These are phyloP conservation scores for Knoxia roxburghii DNA, from an alignment of 257 asterid species.

Conservation along the genomic window DNA sequence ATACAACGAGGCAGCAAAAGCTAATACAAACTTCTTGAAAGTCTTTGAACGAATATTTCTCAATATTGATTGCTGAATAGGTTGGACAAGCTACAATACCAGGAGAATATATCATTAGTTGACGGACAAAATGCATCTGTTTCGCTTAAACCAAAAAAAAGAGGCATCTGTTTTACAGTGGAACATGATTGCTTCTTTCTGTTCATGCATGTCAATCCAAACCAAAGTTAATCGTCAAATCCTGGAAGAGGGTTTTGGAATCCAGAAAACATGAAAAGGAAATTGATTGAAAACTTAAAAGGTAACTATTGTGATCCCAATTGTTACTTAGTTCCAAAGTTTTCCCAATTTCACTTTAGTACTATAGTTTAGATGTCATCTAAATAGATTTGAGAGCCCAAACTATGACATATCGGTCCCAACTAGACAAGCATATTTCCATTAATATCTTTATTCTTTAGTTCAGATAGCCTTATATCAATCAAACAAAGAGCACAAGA, in stretches of 20 bases:
- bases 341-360: background rate
- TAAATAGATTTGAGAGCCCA: background rate
- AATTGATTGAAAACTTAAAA: too few species aligned
- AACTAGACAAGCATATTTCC: background rate
- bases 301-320: background rate
- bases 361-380: background rate
- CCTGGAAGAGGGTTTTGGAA: background rate
- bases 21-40: constrained; percentile 63
- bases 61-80: constrained; percentile 82
- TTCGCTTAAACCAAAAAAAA: background rate
- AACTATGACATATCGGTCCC: background rate
- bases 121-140: constrained; percentile 3
- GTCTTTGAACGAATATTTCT: constrained; percentile 81
- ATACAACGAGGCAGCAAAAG: constrained; percentile 58
- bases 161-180: background rate
- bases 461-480: background rate
- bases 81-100: constrained; percentile 85
- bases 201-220: background rate
- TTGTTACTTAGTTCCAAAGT: background rate
- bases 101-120: constrained; percentile 15
- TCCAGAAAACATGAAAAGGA: background rate
- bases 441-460: background rate
- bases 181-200: background rate
- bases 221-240: background rate
- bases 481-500: background rate